A percentile compares a stretch with the other conserved stretches of the same genome.
phyloP scores from a whole-genome alignment of 192 early-diverging fungal genomes.

The Entomortierella parvispora region DNA sequence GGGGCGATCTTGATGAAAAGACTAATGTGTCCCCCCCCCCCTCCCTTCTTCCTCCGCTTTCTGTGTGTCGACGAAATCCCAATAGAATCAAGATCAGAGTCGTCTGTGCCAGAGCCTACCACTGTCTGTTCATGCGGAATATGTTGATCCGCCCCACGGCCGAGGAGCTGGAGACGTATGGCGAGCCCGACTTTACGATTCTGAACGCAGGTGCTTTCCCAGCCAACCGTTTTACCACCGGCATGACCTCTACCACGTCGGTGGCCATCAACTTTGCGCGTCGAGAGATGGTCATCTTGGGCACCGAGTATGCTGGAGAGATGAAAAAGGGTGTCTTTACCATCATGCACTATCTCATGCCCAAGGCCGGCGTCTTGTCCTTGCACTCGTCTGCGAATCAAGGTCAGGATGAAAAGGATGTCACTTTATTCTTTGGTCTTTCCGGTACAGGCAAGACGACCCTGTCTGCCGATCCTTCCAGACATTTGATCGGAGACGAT shows the following conservation, averaged over 20 bases:
- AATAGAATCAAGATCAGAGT: slow-evolving; percentile 94
- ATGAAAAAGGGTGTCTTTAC: slow-evolving; percentile 99
- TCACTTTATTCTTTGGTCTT: slow-evolving; percentile 97
- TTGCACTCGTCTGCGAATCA: slow-evolving; percentile 95
- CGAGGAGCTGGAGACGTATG: slow-evolving; percentile 89
- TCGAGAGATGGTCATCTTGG: slow-evolving; percentile 95
- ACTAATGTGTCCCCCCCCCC: not conserved
- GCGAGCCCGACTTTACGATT: slow-evolving; percentile 96
- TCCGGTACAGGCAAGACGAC: slow-evolving; percentile 98
- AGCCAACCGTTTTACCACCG: slow-evolving; percentile 90
- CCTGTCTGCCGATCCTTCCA: slow-evolving; percentile 91
- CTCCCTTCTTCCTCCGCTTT: not conserved
- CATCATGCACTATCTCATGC: slow-evolving; percentile 98
- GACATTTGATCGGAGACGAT: slow-evolving; percentile 95
- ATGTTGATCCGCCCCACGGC: slow-evolving; percentile 97
- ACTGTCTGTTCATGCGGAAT: slow-evolving; percentile 97
- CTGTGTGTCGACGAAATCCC: not conserved
- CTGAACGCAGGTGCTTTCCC: slow-evolving; percentile 95
- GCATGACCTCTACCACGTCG: slow-evolving; percentile 94
- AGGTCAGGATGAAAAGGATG: slow-evolving; percentile 81
- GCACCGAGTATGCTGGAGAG: slow-evolving; percentile 97
- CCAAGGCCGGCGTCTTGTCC: slow-evolving; percentile 87
- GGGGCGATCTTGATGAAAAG: no score
- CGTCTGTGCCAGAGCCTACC: slow-evolving; percentile 93
- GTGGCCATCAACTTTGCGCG: slow-evolving; percentile 92